Percentiles rank a stretch among this genome's conserved stretches.
phyloP scores from a whole-genome alignment of 2,329 filamentous ascomycete genomes.

The Leptosphaerulina australis region DNA sequence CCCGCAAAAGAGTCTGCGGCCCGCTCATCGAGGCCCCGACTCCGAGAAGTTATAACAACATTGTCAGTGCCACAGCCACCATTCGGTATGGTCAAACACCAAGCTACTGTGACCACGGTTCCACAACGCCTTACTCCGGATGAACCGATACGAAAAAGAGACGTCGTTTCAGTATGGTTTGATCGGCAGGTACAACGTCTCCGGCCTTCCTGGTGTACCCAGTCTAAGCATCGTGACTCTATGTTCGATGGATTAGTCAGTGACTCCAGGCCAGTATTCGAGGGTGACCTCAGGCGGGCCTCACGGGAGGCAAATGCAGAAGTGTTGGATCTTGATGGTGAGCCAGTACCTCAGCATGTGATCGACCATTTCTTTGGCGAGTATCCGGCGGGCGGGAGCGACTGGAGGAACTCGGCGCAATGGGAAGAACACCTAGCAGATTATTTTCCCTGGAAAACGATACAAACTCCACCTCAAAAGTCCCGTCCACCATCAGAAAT shows the following conservation, averaged over 20 bases:
- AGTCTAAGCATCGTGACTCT: background rate
- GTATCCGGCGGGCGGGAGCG: constrained; percentile 4
- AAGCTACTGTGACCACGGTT: background rate
- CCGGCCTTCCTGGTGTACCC: background rate
- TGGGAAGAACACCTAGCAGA: constrained; percentile 4
- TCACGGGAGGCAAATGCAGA: background rate
- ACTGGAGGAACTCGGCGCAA: constrained; percentile 7
- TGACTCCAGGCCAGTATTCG: too few relatives aligned
- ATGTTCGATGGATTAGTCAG: too few relatives aligned
- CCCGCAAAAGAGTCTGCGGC: background rate
- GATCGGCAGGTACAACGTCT: constrained; percentile 1
- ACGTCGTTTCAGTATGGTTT: background rate
- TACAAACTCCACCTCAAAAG: too few relatives aligned
- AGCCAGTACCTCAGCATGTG: background rate
- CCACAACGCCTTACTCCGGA: background rate
- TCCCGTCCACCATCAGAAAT: background rate
- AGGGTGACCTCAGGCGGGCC: background rate
- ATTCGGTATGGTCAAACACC: background rate
- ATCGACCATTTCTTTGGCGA: constrained; percentile 9
- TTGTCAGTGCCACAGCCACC: background rate
- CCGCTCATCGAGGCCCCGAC: too few relatives aligned
- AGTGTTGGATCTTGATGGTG: background rate
- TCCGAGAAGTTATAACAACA: background rate
- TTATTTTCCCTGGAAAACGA: background rate
- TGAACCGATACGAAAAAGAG: background rate